phyloP scores from a whole-genome alignment of 805 yeast genomes.

The Starmerella geochares region DNA sequence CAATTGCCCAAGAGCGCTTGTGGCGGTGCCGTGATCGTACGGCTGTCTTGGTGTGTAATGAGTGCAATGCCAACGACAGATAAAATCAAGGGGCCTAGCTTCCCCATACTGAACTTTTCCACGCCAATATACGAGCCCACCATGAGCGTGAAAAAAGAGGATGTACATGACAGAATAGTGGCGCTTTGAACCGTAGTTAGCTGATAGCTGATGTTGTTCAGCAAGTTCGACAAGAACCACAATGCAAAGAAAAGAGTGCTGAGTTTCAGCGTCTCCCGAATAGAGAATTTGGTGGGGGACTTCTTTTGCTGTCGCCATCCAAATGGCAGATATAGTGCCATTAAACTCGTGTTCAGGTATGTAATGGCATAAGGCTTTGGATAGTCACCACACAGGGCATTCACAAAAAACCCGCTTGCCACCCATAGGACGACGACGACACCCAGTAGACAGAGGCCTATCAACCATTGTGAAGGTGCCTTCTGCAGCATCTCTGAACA shows the following conservation, averaged over 20 bases:
- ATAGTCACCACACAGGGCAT: conserved; percentile 52
- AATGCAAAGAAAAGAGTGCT: conserved; percentile 74
- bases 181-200: conserved; percentile 92
- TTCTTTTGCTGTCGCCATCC: conserved; percentile 37
- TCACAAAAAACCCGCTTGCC: conserved; percentile 72
- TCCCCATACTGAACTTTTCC: conserved; percentile 55
- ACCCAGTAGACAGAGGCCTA: conserved; percentile 63
- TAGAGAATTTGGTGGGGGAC: conserved; percentile 12
- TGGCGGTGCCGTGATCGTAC: conserved; percentile 24
- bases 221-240: conserved; percentile 85
- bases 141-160: conserved; percentile 82
- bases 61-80: conserved; percentile 71
- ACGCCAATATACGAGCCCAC: conserved; percentile 65
- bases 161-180: conserved; percentile 83
- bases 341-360: conserved; percentile 79
- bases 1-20: conserved; percentile 55
- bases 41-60: conserved; percentile 48
- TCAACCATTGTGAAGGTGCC: conserved; percentile 44
- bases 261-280: conserved; percentile 56
- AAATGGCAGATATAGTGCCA: conserved; percentile 57
- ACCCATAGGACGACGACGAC: conserved; percentile 87
- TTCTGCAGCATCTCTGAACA: neutral
- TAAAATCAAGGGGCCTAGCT: conserved; percentile 57
- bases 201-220: conserved; percentile 75
- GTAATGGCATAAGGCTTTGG: conserved; percentile 89